Base-by-base conservation (phyloP, 805 yeast species). In the Komagataella kurtzmanii region DNA sequence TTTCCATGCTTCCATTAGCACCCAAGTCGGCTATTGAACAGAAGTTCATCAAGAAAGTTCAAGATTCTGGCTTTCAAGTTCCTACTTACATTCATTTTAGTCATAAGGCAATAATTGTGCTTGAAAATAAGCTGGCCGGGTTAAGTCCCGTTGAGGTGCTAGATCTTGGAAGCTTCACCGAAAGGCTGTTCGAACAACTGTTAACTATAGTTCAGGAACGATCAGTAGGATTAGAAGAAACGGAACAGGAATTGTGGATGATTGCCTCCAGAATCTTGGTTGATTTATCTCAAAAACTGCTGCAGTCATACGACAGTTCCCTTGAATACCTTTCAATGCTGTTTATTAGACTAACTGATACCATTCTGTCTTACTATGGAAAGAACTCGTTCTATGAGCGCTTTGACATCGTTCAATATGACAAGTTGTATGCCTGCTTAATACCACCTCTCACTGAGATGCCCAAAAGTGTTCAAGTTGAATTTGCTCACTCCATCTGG, bases 71-170 rank as follows among this genome's bases (percentile, higher is more conserved):
- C 62, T 57, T 57, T 56, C 46, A 77, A 50, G 73, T 83, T 30
- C 87, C 90, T 2, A 73, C 85, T 0, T 85, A 85, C 58, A 72
- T 78, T 30, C 81, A 86, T 0, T 66, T 80, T 1, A 76, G 89
- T 56, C 73, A 72, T 50, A 58, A 60, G 17, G 71, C 84, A 0
- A 65, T 78, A 48, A 62, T 64, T 6, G 54, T 75, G 14, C 57
- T 84, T n/a, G 54, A 58, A 2, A 54, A 55, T 1, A 71, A 72
- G 45, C 51, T 84, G n/a, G 55, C 57, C 2, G 44, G 53, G n/a
- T 5, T 30, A 10, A 30, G 40, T 5, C 14, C 40, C 4, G 40
- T 1, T 30, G n/a, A 30, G 14, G 40, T 30, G n/a, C n/a, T 30
- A 10, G 10, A 30, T 14, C 40, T 30, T 10, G n/a, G 14, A 30